Conservation (phyloP, 352 stramenopile species). For the Pythium brassicae region DNA sequence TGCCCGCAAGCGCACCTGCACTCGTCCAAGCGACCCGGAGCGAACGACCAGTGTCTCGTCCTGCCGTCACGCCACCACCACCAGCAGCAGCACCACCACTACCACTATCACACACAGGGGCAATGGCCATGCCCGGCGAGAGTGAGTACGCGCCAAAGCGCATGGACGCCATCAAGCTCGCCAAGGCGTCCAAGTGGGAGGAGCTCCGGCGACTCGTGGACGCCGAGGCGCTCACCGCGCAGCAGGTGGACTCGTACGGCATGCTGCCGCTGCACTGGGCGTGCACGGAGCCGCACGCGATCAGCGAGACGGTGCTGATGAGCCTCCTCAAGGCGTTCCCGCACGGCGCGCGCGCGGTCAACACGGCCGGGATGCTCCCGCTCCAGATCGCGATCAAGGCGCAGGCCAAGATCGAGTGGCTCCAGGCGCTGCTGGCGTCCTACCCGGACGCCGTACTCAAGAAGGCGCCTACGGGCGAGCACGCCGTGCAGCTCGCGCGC, state of each 20-base stretch:
- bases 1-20: no score
- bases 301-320: slow-evolving; percentile 69
- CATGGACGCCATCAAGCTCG: slow-evolving; percentile 81
- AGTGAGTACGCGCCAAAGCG: slow-evolving; percentile 41
- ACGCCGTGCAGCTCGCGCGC: slow-evolving; percentile 66
- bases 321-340: slow-evolving; percentile 78
- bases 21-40: no score
- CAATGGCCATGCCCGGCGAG: slow-evolving; percentile 10
- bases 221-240: slow-evolving; percentile 52
- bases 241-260: slow-evolving; percentile 81
- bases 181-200: slow-evolving; percentile 77
- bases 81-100: no score
- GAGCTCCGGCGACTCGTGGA: slow-evolving; percentile 75
- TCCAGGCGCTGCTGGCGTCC: slow-evolving; percentile 77
- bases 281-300: slow-evolving; percentile 77
- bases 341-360: slow-evolving; percentile 50
- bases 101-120: no score
- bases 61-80: no score
- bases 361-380: slow-evolving; percentile 82
- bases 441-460: slow-evolving; percentile 80
- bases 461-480: slow-evolving; percentile 67
- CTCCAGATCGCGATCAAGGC: slow-evolving; percentile 87
- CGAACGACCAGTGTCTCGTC: no score
- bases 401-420: slow-evolving; percentile 82
- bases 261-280: slow-evolving; percentile 88